Evolutionary conservation across 2,329 filamentous ascomycete species (phyloP), one percentile per base, ranked within the genome.

Genomic region (Fusarium zealandicum): DNA sequence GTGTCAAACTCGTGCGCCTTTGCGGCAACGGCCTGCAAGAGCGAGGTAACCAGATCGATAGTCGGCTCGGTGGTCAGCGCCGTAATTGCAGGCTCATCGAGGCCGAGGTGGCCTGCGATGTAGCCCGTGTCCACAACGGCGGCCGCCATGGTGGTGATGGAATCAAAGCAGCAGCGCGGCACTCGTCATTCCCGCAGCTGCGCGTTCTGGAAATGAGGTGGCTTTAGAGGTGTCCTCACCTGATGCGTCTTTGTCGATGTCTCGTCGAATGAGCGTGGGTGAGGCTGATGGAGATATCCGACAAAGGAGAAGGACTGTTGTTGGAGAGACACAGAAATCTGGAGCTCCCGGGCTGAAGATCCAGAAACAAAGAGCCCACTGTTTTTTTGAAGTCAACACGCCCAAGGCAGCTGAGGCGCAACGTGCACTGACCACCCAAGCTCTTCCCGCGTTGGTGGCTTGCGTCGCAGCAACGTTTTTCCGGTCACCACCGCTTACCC

Each of bases 1-100:
- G 87, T 83, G 70, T 96, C 92, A 67, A 85, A 88, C 68, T 96
- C 92, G 67, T 88, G 90, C 30, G 90, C 92, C 73, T 95, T 96
- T 25, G 80, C 78, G 18, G 88, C 83, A 46, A 98, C 84, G 20
- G 90, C 88, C 58, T 85, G 80, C 33, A 99, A 82, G 45, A 99
- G 80, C 35, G 84, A 79, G 53, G 84, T 82, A 61, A 97, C 89
- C 20, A 96, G 85, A 11, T 96, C 91, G 59, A 82, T 78, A 4
- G 92, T 97, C 41, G 90, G 90, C 32, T 83, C 80, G 52, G 87
- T 85, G 33, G 87, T 78, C 65, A 87, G 75, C 18, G 82, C 79
- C 40, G 81, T 77, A 41, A 93, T 72, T 20, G 82, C 85, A 16
- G 81, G 77, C 75, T 90, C 82, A 22, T 88, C 82, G 71, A 93